These are phyloP conservation scores for Aspergillus vadensis DNA, from an alignment of 2,329 filamentous ascomycete genomes.

Conservation along the genomic window DNA sequence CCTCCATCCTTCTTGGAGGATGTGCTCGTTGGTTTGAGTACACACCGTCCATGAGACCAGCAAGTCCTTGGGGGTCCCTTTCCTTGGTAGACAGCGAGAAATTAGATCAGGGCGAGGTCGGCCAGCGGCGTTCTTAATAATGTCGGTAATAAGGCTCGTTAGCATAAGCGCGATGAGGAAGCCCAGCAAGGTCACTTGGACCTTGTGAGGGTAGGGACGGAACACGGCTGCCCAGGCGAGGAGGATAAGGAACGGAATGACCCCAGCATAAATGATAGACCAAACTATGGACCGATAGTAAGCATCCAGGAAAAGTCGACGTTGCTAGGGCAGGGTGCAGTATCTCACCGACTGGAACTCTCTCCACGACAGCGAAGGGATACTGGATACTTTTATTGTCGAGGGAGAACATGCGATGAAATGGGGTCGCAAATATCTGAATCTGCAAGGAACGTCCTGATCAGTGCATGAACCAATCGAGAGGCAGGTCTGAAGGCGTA, in stretches of 20 bases:
- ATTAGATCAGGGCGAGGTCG: slow-evolving; percentile 84
- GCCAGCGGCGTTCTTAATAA: slow-evolving; percentile 86
- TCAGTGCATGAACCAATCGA: neutral
- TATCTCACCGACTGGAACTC: slow-evolving; percentile 72
- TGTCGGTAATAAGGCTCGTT: slow-evolving; percentile 80
- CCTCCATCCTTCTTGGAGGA: slow-evolving; percentile 65
- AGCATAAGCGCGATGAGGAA: slow-evolving; percentile 76
- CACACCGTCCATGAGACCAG: slow-evolving; percentile 54
- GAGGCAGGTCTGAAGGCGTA: slow-evolving; percentile 20
- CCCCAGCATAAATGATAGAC: slow-evolving; percentile 78
- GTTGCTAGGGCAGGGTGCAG: slow-evolving; percentile 17
- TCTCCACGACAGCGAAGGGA: slow-evolving; percentile 80
- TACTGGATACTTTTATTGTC: slow-evolving; percentile 82
- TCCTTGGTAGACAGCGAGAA: slow-evolving; percentile 75
- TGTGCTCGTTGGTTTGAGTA: slow-evolving; percentile 55
- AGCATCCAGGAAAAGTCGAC: slow-evolving; percentile 2
- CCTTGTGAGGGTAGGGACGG: slow-evolving; percentile 71
- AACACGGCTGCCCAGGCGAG: slow-evolving; percentile 64
- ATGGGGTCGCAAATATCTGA: slow-evolving; percentile 73
- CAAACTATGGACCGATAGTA: slow-evolving; percentile 44
- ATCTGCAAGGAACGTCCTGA: slow-evolving; percentile 49
- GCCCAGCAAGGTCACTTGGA: slow-evolving; percentile 81
- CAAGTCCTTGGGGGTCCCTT: slow-evolving; percentile 57
- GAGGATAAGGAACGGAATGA: slow-evolving; percentile 69
- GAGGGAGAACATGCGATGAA: slow-evolving; percentile 91